Evolutionary conservation across 495 filamentous ascomycete genomes (phyloP).

Genomic region (Choiromyces venosus): DNA sequence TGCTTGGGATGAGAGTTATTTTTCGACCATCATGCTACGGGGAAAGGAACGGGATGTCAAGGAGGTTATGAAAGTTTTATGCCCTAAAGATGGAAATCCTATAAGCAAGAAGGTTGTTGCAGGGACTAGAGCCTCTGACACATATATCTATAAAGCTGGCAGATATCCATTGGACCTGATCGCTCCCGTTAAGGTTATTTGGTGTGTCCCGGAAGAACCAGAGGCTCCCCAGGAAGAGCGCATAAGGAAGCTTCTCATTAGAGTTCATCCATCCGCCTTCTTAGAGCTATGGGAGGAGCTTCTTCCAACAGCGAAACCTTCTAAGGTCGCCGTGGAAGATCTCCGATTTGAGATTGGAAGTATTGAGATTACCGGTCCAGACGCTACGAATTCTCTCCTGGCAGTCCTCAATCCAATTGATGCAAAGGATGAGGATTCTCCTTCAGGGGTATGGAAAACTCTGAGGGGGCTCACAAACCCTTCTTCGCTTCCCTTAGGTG

Average conservation of each 20-base stretch:
- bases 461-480: conserved; percentile 69
- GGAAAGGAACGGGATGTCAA: conserved; percentile 60
- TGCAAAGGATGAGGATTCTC: conserved; percentile 42
- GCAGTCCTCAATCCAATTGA: conserved; percentile 58
- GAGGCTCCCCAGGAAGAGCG: conserved; percentile 44
- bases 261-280: conserved; percentile 86
- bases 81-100: conserved; percentile 54
- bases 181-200: conserved; percentile 72
- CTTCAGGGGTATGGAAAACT: conserved; percentile 56
- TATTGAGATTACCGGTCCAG: conserved; percentile 80
- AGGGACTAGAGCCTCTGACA: conserved; percentile 64
- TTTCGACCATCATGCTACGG: conserved; percentile 74
- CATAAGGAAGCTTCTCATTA: conserved; percentile 59
- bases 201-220: conserved; percentile 47
- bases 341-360: conserved; percentile 91
- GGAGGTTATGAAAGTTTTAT: conserved; percentile 59
- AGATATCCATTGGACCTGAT: conserved; percentile 55
- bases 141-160: conserved; percentile 58
- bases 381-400: conserved; percentile 72
- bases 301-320: conserved; percentile 62
- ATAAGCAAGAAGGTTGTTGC: conserved; percentile 57
- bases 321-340: conserved; percentile 74
- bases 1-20: conserved; percentile 94
- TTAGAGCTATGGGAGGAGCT: conserved; percentile 74
- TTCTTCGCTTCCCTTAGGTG: conserved; percentile 65